Base-by-base conservation (phyloP, 306 rosid genomes). In the Vigna reflexopilosa region DNA sequence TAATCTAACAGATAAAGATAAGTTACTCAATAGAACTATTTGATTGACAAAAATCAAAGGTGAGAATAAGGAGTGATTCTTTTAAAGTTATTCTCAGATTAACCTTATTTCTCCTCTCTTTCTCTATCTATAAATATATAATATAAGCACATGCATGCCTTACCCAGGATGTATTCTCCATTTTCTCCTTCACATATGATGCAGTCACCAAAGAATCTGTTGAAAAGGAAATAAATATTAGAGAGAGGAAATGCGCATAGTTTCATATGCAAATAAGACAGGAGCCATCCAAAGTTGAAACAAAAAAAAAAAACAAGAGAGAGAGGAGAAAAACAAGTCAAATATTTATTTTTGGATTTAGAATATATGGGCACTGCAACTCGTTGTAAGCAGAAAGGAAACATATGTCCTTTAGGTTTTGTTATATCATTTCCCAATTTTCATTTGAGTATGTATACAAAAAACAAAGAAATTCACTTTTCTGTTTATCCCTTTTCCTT, bases 91-190 rank as follows among this genome's bases (percentile, higher is more conserved):
- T 16, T 45, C 50, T 45, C 0, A 45, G 16, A 12, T 11, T 45
- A 45, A 12, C 16, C 15, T 45, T 14, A 45, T 3, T 4, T 11
- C 15, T 11, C 50, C 50, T 11, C 15, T 45, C 47, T 9, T 9
- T 9, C 47, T 42, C 47, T 40, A 6, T 40, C 11, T 42, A 42
- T 42, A 42, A 8, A 42, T 11, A 11, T 11, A 45, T 45, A 40
- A 40, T 9, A 45, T 45, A 15, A 45, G 56, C 20, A 6, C 4
- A 8, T 19, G 20, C 50, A 75, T 44, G 75, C 20, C 84, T 8
- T 85, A 85, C 88, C 86, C 71, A 11, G 24, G 76, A 2, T 36
- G 71, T 74, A 7, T 6, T 74, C 72, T 63, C 75, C 22, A 15
- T 57, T 42, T 54, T 59, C 76, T 65, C 67, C 81, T 59, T 73